Conservation (phyloP, 805 yeast genomes). For the Candida chauliodis region DNA sequence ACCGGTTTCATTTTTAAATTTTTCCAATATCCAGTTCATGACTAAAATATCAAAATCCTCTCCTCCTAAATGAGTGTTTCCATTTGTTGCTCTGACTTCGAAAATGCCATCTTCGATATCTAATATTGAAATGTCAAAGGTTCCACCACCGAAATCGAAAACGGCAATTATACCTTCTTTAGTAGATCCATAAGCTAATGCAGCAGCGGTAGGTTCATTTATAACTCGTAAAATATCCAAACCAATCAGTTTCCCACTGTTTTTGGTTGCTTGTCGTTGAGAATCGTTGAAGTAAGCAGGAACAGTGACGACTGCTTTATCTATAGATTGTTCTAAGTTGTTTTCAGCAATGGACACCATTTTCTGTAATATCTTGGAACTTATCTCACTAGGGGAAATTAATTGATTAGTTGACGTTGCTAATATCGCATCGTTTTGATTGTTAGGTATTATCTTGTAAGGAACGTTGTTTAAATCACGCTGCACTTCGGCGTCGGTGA, state of each 20-base stretch:
- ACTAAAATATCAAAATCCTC: slow-evolving; percentile 77
- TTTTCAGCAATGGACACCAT: slow-evolving; percentile 66
- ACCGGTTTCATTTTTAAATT: slow-evolving; percentile 50
- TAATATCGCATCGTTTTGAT: slow-evolving; percentile 71
- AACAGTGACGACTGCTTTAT: slow-evolving; percentile 78
- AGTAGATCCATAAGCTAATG: slow-evolving; percentile 68
- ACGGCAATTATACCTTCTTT: slow-evolving; percentile 54
- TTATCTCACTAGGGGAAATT: slow-evolving; percentile 68
- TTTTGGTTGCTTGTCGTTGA: slow-evolving; percentile 81
- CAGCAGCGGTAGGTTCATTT: slow-evolving; percentile 86
- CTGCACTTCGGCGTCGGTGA: slow-evolving; percentile 66
- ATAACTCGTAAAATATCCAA: slow-evolving; percentile 70
- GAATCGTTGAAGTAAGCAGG: slow-evolving; percentile 80
- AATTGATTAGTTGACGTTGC: slow-evolving; percentile 42
- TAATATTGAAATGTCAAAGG: slow-evolving; percentile 75
- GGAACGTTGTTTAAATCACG: slow-evolving; percentile 62
- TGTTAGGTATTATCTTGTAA: slow-evolving; percentile 54
- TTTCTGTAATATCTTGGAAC: slow-evolving; percentile 60
- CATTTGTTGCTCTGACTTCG: slow-evolving; percentile 79
- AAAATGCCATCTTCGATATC: slow-evolving; percentile 80
- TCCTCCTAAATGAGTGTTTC: slow-evolving; percentile 83
- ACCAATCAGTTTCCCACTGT: slow-evolving; percentile 75
- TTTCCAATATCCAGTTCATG: slow-evolving; percentile 52
- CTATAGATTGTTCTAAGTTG: slow-evolving; percentile 41
- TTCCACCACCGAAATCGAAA: slow-evolving; percentile 83